phyloP scores from a whole-genome alignment of 345 rosid genomes.

The Hibiscus trionum region DNA sequence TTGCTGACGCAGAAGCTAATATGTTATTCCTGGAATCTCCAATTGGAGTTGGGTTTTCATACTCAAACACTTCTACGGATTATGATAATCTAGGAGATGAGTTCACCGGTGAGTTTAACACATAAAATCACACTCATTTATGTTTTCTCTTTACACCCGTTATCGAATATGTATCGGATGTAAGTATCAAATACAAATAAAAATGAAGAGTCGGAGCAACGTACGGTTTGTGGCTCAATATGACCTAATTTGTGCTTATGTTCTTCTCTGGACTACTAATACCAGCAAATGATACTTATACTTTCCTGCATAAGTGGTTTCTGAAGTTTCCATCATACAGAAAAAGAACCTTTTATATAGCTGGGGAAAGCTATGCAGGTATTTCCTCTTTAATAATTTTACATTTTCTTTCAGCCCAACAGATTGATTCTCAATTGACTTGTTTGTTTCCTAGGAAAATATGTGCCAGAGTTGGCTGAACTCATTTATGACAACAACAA shows the following conservation, averaged over 20 bases:
- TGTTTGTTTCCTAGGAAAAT: constrained; percentile 45
- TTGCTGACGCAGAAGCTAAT: constrained; percentile 69
- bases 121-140: not conserved
- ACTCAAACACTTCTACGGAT: constrained; percentile 67
- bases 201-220: not conserved
- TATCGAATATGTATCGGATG: not conserved
- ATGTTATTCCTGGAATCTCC: constrained; percentile 90
- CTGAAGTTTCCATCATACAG: constrained; percentile 62
- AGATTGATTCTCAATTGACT: not conserved
- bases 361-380: constrained; percentile 99
- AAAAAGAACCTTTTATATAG: constrained; percentile 52
- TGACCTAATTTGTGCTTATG: not conserved
- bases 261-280: constrained; percentile 9
- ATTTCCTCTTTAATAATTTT: not conserved
- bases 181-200: not conserved
- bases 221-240: not conserved
- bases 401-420: not conserved
- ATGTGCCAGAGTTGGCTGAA: constrained; percentile 80
- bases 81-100: constrained; percentile 57
- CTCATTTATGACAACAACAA: constrained; percentile 53
- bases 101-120: constrained; percentile 48
- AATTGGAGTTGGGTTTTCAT: constrained; percentile 90
- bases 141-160: too few species aligned
- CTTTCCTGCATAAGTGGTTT: constrained; percentile 71
- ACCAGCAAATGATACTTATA: constrained; percentile 69